Base-by-base conservation (phyloP, 2,329 filamentous ascomycete species). In the Fusarium avenaceum region DNA sequence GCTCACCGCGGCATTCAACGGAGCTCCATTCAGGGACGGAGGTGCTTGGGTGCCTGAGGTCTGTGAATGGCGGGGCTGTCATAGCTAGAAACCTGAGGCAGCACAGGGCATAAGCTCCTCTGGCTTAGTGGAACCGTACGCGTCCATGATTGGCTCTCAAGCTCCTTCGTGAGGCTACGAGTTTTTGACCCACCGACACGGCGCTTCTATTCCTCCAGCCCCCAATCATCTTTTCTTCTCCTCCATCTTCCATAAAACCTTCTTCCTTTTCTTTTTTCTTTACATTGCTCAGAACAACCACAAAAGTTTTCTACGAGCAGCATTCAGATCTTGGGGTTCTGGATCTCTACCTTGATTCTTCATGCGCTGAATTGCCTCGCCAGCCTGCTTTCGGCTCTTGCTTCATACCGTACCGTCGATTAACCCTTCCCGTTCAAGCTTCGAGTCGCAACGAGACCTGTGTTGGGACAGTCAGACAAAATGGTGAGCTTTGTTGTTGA, bases 161-260 rank as follows among this genome's bases (percentile, higher is more conserved):
- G 17, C 50, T 53, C 50, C 46, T 39, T 61, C 46, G 55, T 64
- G 58, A 58, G 47, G 49, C 60, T 59, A 47, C 47, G 42, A 46
- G 50, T 47, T 58, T 55, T 51, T 47, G 67, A 63, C 68, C 70
- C 72, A 73, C 70, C 32, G 50, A 60, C 65, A 61, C 51, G 64
- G 50, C 63, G 60, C 52, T 66, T 68, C 65, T 74, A 72, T 69
- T 73, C 60, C 58, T 72, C 57, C 62, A 67, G 52, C 56, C 71
- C 69, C 72, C 70, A 73, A 74, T 74, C 72, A 69, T 55, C 63
- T 57, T 59, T 68, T 67, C 67, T 72, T 67, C 65, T 59, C 69
- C 42, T 69, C 66, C 66, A 72, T 57, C 58, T 60, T 53, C 57
- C 67, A 35, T 72, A 63, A 67, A 62, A 47, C 50, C 61, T 65